Base-by-base conservation (phyloP, 176 grass and related monocot genomes). In the Avena atlantica region DNA sequence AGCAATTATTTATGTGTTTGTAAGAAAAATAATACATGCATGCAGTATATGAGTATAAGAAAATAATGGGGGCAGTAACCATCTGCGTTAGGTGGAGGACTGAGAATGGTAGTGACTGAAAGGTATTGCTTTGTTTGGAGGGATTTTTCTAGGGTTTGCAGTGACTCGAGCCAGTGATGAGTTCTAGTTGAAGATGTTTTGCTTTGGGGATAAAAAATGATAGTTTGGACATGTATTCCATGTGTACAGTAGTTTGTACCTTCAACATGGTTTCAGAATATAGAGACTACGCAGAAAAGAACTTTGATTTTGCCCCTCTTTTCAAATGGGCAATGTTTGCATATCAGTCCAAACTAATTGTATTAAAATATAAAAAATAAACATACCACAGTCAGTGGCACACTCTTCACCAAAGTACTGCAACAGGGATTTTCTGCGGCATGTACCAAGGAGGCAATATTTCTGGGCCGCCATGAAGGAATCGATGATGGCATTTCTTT, bases 381-480 rank as follows among this genome's bases (percentile, higher is more conserved):
- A 56, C 64, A 51, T 98, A 98, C 96, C 92, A 80, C 96, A 98
- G 63, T 87, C 75, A 74, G 59, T 79, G 50, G 70, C 49, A 48
- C 9, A 63, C 59, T 76, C 90, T 89, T 98, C 92, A 70, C 96
- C 93, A 83, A 98, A 98, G 87, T 98, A 95, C 78, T 94, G 89
- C 79, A 98, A 83, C 87, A 98, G 84, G 70, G 86, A 91, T n/a
- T 87, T 98, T 77, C 93, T 89, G 66, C 83, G 91, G 45, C 96
- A 98, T 80, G 96, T 87, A 89, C 82, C 42, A 61, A 95, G 89
- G 6, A 93, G 55, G 77, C 96, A 98, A 96, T 98, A 96, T 59
- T 95, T 92, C 83, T 95, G 90, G 81, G 90, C 96, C 51, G 92
- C 88, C 88, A 89, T 92, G 87, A 94, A 92, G 55, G 96, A 98